phyloP scores from a whole-genome alignment of 371 early-diverging fungal species.

The Chytridium lagenaria region DNA sequence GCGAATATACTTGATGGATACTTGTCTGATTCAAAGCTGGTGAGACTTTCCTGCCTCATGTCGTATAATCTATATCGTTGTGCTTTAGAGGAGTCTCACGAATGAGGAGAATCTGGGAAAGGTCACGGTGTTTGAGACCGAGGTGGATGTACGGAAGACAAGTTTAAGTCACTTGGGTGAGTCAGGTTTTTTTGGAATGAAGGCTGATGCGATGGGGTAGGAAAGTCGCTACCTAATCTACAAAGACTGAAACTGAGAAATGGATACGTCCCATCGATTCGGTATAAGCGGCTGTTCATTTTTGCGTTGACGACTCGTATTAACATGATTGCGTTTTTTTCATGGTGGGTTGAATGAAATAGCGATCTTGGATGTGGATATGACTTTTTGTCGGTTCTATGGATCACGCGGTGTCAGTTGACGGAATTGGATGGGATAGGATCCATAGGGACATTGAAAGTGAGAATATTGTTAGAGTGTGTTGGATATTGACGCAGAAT shows the following conservation, averaged over 20 bases:
- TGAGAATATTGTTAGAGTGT: background rate
- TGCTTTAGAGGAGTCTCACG: constrained; percentile 28
- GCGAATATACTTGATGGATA: constrained; percentile 43
- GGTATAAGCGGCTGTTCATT: background rate
- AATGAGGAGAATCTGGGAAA: constrained; percentile 28
- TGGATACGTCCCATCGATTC: constrained; percentile 32
- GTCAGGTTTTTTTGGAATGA: background rate
- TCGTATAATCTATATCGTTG: background rate
- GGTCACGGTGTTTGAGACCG: constrained; percentile 43
- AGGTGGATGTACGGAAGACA: constrained; percentile 47
- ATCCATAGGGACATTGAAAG: constrained; percentile 28
- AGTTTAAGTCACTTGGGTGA: constrained; percentile 44
- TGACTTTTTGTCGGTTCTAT: constrained; percentile 42
- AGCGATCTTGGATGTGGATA: constrained; percentile 55
- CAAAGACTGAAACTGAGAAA: constrained; percentile 40
- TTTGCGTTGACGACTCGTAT: background rate
- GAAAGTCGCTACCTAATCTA: constrained; percentile 34
- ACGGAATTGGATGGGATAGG: constrained; percentile 49
- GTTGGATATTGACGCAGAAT: background rate
- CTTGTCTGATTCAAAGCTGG: constrained; percentile 45
- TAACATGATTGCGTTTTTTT: background rate
- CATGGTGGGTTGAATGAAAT: too few relatives aligned
- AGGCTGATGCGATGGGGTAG: constrained; percentile 10
- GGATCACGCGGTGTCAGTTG: constrained; percentile 48
- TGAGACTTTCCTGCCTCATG: constrained; percentile 1